Conservation (phyloP, 2,329 filamentous ascomycete genomes). For the Diplodia mutila region DNA sequence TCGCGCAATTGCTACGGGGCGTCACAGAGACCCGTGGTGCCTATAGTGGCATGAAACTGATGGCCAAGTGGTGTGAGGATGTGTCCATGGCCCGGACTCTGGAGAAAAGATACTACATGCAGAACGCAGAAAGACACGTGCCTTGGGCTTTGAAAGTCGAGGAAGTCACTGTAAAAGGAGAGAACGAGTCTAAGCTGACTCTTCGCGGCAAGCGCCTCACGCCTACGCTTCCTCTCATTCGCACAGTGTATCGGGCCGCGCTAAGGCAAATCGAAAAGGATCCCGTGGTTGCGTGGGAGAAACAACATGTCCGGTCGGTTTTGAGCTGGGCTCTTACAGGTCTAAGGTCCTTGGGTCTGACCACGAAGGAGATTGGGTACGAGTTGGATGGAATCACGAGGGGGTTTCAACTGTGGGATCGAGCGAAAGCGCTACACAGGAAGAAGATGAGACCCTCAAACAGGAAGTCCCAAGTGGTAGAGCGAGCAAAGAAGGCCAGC, state of each 20-base stretch:
- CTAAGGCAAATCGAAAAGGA: not conserved
- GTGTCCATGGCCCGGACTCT: not conserved
- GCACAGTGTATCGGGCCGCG: conserved; percentile 9
- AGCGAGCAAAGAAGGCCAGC: not conserved
- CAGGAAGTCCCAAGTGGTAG: not conserved
- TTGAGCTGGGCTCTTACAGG: conserved; percentile 1
- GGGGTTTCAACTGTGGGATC: not conserved
- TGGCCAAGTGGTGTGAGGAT: conserved; percentile 51
- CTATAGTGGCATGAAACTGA: conserved; percentile 51
- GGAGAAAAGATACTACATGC: not conserved
- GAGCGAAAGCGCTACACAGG: not conserved
- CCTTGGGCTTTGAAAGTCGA: not conserved
- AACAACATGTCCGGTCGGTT: not conserved
- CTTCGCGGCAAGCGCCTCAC: not conserved
- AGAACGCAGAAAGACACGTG: not conserved
- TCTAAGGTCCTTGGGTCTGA: not conserved
- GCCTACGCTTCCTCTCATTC: conserved; percentile 2
- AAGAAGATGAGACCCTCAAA: not conserved
- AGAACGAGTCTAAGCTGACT: not conserved
- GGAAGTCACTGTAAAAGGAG: not conserved
- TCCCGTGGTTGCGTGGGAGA: not conserved
- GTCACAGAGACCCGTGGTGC: conserved; percentile 56
- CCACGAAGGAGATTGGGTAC: not conserved
- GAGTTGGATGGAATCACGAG: not conserved
- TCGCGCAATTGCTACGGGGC: conserved; percentile 52